Evolutionary conservation across 176 grass and related monocot genomes (phyloP).

Genomic region (Cenchrus americanus): DNA sequence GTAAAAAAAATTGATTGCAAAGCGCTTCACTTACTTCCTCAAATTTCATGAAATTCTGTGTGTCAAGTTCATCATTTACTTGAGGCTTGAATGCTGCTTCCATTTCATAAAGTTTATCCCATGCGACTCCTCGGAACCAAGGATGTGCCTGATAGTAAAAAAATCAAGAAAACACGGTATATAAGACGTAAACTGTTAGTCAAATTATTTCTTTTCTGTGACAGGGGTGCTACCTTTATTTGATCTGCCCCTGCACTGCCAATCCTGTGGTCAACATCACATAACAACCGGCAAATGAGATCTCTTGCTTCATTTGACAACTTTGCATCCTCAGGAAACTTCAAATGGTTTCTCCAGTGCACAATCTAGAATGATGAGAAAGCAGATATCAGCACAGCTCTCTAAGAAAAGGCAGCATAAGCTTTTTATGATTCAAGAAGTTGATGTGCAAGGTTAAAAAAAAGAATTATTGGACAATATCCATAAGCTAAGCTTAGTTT

Average conservation of each 20-base stretch:
- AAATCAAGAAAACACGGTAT: neutral
- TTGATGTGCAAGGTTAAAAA: neutral
- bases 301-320: conserved; percentile 86
- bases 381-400: conserved; percentile 22
- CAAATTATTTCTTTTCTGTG: conserved; percentile 23
- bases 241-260: conserved; percentile 82
- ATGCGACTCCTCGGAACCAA: conserved; percentile 86
- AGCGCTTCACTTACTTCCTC: conserved; percentile 76
- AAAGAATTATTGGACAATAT: neutral
- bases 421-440: conserved; percentile 9
- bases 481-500: conserved; percentile 13
- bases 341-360: conserved; percentile 98
- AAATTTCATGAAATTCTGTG: conserved; percentile 97
- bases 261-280: conserved; percentile 95
- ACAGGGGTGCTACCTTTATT: conserved; percentile 71
- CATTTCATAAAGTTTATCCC: conserved; percentile 98
- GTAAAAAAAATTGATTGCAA: conserved; percentile 21
- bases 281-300: conserved; percentile 93
- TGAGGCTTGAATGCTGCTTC: conserved; percentile 96
- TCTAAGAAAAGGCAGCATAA: conserved; percentile 22
- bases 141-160: conserved; percentile 74
- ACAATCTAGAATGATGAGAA: conserved; percentile 69
- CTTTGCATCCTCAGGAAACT: conserved; percentile 92
- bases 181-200: conserved; percentile 4
- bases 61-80: conserved; percentile 94